Percentiles rank a stretch among this genome's conserved stretches.
Evolutionary conservation across 2,329 filamentous ascomycete genomes (phyloP).

Genomic region (Apiospora malaysiana): DNA sequence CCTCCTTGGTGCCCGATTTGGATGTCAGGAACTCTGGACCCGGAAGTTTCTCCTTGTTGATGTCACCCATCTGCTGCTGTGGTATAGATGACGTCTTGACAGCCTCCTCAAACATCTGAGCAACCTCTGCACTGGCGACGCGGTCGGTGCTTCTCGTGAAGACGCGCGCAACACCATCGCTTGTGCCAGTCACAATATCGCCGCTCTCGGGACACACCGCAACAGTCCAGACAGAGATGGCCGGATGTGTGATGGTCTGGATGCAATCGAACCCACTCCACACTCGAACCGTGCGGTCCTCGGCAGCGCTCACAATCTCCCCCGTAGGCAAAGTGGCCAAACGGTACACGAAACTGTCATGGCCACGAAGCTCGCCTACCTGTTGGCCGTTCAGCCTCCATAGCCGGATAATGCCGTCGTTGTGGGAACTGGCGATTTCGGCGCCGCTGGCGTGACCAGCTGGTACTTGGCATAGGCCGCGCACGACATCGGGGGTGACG

Average conservation of each 20-base stretch:
- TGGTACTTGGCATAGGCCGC: slow-evolving; percentile 86
- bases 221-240: slow-evolving; percentile 94
- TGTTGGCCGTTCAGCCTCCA: slow-evolving; percentile 84
- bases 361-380: slow-evolving; percentile 80
- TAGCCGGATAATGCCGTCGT: slow-evolving; percentile 86
- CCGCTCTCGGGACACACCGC: slow-evolving; percentile 82
- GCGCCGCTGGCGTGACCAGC: slow-evolving; percentile 78
- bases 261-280: slow-evolving; percentile 85
- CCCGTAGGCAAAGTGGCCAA: slow-evolving; percentile 79
- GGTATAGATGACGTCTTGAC: slow-evolving; percentile 86
- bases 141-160: slow-evolving; percentile 78
- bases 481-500: slow-evolving; percentile 79
- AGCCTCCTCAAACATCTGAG: slow-evolving; percentile 79
- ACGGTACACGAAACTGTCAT: slow-evolving; percentile 95
- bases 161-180: slow-evolving; percentile 83
- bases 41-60: slow-evolving; percentile 92
- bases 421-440: slow-evolving; percentile 93
- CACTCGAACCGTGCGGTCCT: slow-evolving; percentile 90
- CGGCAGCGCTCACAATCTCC: slow-evolving; percentile 87
- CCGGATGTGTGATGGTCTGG: slow-evolving; percentile 96
- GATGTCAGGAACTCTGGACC: slow-evolving; percentile 84
- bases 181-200: slow-evolving; percentile 93
- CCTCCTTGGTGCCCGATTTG: slow-evolving; percentile 91
- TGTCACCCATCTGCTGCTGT: slow-evolving; percentile 78
- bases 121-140: slow-evolving; percentile 69